These are phyloP conservation scores for Pseudopyrenochaeta lycopersici DNA, from an alignment of 2,329 filamentous ascomycete genomes.

Conservation along the genomic window DNA sequence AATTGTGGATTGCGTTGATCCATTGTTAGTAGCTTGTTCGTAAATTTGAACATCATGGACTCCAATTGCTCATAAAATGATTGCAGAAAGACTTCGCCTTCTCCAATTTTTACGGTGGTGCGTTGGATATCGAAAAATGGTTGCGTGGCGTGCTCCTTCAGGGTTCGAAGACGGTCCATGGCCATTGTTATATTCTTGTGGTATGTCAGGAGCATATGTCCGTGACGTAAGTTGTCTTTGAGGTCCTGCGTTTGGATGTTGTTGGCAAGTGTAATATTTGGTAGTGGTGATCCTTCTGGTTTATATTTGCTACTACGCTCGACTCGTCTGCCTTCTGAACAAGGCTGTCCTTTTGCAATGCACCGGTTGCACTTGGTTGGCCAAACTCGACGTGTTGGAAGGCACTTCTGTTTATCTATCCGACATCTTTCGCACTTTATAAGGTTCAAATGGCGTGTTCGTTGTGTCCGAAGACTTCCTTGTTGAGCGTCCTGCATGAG, in stretches of 20 bases:
- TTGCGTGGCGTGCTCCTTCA: too few relatives aligned
- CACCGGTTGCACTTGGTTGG: constrained; percentile 5
- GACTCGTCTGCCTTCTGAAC: constrained; percentile 3
- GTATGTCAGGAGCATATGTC: neutral
- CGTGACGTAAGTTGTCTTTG: neutral
- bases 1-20: too few relatives aligned
- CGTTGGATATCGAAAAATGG: too few relatives aligned
- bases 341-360: constrained; percentile 1
- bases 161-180: too few relatives aligned
- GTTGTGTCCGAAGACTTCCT: neutral
- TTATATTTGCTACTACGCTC: neutral
- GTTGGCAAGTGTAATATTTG: neutral
- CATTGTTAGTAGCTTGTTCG: too few relatives aligned
- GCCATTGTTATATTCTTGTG: too few relatives aligned
- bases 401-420: neutral
- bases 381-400: neutral
- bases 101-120: too few relatives aligned
- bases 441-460: neutral
- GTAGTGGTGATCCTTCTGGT: neutral
- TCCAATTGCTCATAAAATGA: too few relatives aligned
- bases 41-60: too few relatives aligned
- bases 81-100: too few relatives aligned
- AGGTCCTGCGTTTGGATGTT: neutral
- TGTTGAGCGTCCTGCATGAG: neutral
- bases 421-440: neutral